Conservation (phyloP, 2,329 filamentous ascomycete genomes). For the Ceratocystis diversiconidia region DNA sequence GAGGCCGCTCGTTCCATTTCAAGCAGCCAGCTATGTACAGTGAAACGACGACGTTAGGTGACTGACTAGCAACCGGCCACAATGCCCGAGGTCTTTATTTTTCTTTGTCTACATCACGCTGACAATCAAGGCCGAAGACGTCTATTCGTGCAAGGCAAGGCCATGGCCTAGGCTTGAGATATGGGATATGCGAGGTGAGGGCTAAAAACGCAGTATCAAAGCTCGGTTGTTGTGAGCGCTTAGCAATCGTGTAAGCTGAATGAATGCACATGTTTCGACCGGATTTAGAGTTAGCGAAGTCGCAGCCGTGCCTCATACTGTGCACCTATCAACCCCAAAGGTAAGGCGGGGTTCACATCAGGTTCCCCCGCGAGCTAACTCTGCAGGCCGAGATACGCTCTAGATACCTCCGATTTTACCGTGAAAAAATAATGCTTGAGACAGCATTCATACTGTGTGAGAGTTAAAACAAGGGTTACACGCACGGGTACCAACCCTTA, state of each 20-base stretch:
- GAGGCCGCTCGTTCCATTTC: no score
- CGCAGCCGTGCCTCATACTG: not conserved
- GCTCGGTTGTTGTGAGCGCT: not conserved
- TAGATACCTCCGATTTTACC: not conserved
- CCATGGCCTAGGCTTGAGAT: not conserved
- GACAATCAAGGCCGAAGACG: not conserved
- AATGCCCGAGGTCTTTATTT: no score
- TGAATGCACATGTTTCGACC: not conserved
- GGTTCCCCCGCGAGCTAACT: not conserved
- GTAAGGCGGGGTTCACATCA: not conserved
- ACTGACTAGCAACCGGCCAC: no score
- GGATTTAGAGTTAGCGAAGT: not conserved
- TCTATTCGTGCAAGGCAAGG: not conserved
- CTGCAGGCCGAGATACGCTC: not conserved
- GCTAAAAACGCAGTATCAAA: not conserved
- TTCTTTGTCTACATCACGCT: no score
- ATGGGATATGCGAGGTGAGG: not conserved
- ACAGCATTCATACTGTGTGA: not conserved
- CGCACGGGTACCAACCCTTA: no score
- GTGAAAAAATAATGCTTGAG: not conserved
- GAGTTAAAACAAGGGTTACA: not conserved
- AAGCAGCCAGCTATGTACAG: no score
- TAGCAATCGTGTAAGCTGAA: not conserved
- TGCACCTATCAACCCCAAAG: not conserved
- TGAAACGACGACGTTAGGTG: no score